Evolutionary conservation across 2,329 filamentous ascomycete species (phyloP), one percentile per base, ranked within the genome.

Genomic region (Xylariaceae sp.): DNA sequence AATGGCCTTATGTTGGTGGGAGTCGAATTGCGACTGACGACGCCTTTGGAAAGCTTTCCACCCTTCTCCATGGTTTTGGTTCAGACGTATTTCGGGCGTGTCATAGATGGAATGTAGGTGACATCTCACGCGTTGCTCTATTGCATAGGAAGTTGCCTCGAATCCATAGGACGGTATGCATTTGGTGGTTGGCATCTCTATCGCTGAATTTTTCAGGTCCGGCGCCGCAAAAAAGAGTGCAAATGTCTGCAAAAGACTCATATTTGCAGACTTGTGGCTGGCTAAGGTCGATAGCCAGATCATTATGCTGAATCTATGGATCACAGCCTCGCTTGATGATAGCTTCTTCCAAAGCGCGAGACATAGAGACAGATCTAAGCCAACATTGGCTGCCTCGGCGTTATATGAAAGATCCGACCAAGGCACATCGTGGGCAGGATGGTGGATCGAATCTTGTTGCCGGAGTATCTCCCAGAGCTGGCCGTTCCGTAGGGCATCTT

Each of bases 211-310:
- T 13, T 15, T 39, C 5, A 61, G 45, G 15, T 59, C 37, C 3
- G 13, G 8, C 8, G 15, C 10, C 2, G 49, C 54, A 17, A 37
- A 57, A 2, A 55, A 57, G 1, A 50, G 44, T 4, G 57, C 60
- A 4, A 62, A n/a, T 23, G 55, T n/a, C 44, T 60, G 55, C 7
- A 60, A 47, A 8, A 60, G 8, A 4, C 2, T 15, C 3, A 62
- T 47, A 4, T 58, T 48, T 2, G 54, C 17, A 1, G 50, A 1
- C 10, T 60, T 5, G 17, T 57, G 50, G 8, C 51, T 35, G 45
- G 60, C 35, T 13, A 62, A 7, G 18, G 57, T 39, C 9, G 60
- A 50, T 41, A 62, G 37, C 60, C 60, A 62, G 2, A 62, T 55
- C 60, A 62, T 62, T 13, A 59, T 5, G 8, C 17, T 50, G 55